Base-by-base conservation (phyloP, 768 basidiomycete species). In the Gyrodon lividus region DNA sequence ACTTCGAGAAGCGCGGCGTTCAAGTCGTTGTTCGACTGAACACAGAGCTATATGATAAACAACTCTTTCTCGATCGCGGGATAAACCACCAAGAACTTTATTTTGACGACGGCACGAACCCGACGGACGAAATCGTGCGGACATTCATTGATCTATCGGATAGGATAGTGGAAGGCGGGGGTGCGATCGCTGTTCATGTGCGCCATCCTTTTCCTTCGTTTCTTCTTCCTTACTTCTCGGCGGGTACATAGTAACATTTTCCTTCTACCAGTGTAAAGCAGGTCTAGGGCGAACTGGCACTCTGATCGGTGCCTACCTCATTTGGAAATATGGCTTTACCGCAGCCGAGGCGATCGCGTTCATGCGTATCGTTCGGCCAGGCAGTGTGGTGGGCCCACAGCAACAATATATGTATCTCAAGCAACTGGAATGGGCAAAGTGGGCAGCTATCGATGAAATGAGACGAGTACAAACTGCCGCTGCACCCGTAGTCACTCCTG, bases 241-340 rank as follows among this genome's bases (percentile, higher is more conserved):
- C 35, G 62, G 52, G 37, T 51, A 52, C 58, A 35, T 58, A 41
- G 64, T 61, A 55, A 65, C 51, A 52, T 48, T 50, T 24, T 56
- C 49, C 49, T 48, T 53, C 45, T 51, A 47, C 14, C 68, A 96
- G 88, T 97, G 93, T 68, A 96, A 96, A 77, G 97, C 97, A 43
- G 97, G 97, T 37, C 78, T 99, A 10, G 97, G 97, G 20, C 80
- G 97, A 49, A 98, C 97, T 6, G 97, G 97, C 4, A 96, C 94
- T 4, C 77, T 99, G 52, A 96, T 99, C 55, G 97, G 97, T 31
- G 97, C 96, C 8, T 98, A 98, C 76, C 80, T 99, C 49, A 91
- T 97, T 55, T 99, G 97, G 90, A 98, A 98, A 70, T 96, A 98
- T 62, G 92, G 91, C 19, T 99, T 99, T 67, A 92, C 94, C 16